These are phyloP conservation scores for Xylaria sp. DNA, from an alignment of 2,329 filamentous ascomycete species.

Conservation along the genomic window DNA sequence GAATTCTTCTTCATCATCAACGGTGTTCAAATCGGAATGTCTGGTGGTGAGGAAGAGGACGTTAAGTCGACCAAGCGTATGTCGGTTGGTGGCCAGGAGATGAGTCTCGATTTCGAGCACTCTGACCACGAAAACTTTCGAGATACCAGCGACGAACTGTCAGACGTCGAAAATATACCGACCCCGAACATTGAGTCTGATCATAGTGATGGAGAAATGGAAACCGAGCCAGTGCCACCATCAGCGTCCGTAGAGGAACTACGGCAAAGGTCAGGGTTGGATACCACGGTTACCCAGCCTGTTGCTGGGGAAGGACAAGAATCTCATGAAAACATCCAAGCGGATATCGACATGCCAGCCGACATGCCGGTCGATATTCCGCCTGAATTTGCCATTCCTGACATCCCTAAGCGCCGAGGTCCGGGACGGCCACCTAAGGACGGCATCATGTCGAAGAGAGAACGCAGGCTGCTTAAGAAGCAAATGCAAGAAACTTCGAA, in stretches of 20 bases:
- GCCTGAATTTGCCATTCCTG: conserved; percentile 35
- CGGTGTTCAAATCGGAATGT: conserved; percentile 51
- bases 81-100: conserved; percentile 58
- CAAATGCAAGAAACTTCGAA: conserved; percentile 47
- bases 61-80: conserved; percentile 44
- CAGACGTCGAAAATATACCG: conserved; percentile 39
- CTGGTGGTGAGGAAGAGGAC: conserved; percentile 51
- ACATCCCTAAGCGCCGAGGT: conserved; percentile 62
- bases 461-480: conserved; percentile 61
- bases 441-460: conserved; percentile 75
- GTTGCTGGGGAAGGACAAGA: conserved; percentile 8
- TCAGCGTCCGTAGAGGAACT: neutral
- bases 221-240: neutral
- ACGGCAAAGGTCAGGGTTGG: neutral
- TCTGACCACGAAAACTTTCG: conserved; percentile 52
- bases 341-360: conserved; percentile 11
- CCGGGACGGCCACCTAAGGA: conserved; percentile 79
- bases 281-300: conserved; percentile 4
- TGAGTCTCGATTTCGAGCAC: conserved; percentile 69
- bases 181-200: conserved; percentile 34
- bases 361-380: conserved; percentile 19
- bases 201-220: conserved; percentile 28
- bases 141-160: conserved; percentile 51
- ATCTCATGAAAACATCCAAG: conserved; percentile 6
- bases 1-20: conserved; percentile 65